Percentiles rank a stretch among this genome's conserved stretches.
Evolutionary conservation across 1,284 basidiomycete genomes (phyloP).

Genomic region (Cutaneotrichosporon cutaneum): DNA sequence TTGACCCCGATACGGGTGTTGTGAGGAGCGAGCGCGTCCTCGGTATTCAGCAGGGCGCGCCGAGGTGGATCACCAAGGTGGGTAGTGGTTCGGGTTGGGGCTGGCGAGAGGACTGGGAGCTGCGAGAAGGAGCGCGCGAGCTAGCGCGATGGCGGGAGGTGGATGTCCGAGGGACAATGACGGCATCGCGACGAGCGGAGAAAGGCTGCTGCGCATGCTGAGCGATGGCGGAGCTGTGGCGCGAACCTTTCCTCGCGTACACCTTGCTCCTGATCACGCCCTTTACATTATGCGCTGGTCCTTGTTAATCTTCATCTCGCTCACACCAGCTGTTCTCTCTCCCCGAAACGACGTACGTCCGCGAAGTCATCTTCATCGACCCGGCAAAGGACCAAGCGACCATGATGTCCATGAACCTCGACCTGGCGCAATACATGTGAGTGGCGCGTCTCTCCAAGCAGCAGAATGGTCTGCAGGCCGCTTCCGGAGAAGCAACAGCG

Average conservation of each 20-base stretch:
- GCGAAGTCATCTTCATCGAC: constrained; percentile 89
- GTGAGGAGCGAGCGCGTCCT: constrained; percentile 65
- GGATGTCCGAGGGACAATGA: no score
- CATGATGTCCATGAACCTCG: constrained; percentile 85
- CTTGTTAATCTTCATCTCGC: background rate
- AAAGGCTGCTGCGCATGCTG: no score
- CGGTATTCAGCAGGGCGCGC: constrained; percentile 52
- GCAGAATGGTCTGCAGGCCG: no score
- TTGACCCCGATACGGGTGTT: constrained; percentile 79
- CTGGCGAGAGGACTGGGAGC: background rate
- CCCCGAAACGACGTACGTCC: constrained; percentile 82
- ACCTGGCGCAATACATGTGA: constrained; percentile 67
- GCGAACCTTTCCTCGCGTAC: no score
- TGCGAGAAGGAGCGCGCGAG: no score
- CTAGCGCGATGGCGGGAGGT: no score
- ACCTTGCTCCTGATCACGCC: no score
- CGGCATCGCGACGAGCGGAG: no score
- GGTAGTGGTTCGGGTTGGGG: constrained; percentile 10
- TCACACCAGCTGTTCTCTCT: constrained; percentile 41
- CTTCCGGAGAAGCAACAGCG: no score
- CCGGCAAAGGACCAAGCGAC: constrained; percentile 65
- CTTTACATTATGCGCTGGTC: no score
- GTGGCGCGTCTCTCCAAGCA: no score
- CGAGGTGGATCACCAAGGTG: constrained; percentile 53
- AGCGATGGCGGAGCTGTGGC: no score